Evolutionary conservation across 306 rosid species (phyloP), one percentile per base, ranked within the genome.

Genomic region (Comarum palustre): DNA sequence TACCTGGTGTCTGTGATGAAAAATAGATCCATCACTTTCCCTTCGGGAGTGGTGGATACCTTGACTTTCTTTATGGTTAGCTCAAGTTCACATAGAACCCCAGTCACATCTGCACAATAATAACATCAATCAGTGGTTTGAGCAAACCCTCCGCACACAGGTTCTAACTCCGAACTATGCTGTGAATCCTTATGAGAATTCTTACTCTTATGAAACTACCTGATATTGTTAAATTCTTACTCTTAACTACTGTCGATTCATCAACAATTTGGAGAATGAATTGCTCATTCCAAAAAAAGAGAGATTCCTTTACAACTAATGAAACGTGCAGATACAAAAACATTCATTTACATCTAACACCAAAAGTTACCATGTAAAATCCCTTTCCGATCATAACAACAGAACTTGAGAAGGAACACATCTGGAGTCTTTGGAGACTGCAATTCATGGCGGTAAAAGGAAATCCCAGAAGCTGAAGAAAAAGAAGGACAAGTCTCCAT

Each of bases 31-130:
- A 94, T 85, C 71, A 91, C 97, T 91, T 75, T 91, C 66, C 92
- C 97, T 77, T 94, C 99, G 1, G 99, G 99, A 20, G 97, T 94
- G 20, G 95, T 91, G 46, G 97, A 94, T 41, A 94, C 95, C 88
- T 94, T 94, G 78, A 94, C 97, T 87, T 88, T 94, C 75, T 87
- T 81, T 62, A 94, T 91, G 41, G 72, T 81, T 81, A 94, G 88
- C 86, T 94, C 99, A 12, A 87, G 89, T 69, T 89, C 96, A 74
- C 87, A 88, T 57, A 94, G 97, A 87, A 88, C 97, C 78, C 72
- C 75, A 0, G 99, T 94, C 73, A 94, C 96, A 84, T 94, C 99
- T 94, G 90, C 58, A 52, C 82, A 54, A 61, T 55, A 47, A 55
- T 32, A 19, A 38, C 57, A 9, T 5, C 32, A 13, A 60, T 41